phyloP scores from a whole-genome alignment of 257 asterid genomes.

The Paraleonurus japonicus region DNA sequence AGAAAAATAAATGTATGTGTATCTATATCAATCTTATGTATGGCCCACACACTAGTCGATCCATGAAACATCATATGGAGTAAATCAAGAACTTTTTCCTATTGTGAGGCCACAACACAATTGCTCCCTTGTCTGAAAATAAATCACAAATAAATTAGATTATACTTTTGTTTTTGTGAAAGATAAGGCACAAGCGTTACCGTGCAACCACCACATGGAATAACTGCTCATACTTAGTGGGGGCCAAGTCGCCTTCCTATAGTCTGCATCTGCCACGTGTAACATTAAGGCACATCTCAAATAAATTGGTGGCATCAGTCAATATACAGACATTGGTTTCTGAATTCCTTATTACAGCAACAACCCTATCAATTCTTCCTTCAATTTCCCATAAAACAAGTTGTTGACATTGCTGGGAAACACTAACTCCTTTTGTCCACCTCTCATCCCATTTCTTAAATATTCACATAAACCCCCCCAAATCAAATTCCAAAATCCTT shows the following conservation, averaged over 20 bases:
- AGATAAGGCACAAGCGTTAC: not conserved
- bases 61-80: not conserved
- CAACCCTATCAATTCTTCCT: constrained; percentile 27
- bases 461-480: constrained; percentile 26
- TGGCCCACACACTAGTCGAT: not conserved
- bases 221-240: constrained; percentile 31
- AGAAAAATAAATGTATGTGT: too few relatives aligned
- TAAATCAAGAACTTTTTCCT: not conserved
- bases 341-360: constrained; percentile 27
- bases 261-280: constrained; percentile 39
- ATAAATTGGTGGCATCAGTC: not conserved
- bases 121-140: not conserved
- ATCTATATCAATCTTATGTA: not conserved
- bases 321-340: constrained; percentile 27
- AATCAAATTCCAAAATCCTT: constrained; percentile 7
- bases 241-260: constrained; percentile 28
- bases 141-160: not conserved
- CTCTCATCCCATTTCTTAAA: constrained; percentile 3
- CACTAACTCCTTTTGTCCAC: constrained; percentile 45
- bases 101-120: not conserved
- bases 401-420: constrained; percentile 55
- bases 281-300: not conserved
- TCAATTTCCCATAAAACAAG: constrained; percentile 47
- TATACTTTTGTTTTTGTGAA: not conserved
- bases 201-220: constrained; percentile 31